These are phyloP conservation scores for Pleomassaria siparia DNA, from an alignment of 2,329 filamentous ascomycete species.

Conservation along the genomic window DNA sequence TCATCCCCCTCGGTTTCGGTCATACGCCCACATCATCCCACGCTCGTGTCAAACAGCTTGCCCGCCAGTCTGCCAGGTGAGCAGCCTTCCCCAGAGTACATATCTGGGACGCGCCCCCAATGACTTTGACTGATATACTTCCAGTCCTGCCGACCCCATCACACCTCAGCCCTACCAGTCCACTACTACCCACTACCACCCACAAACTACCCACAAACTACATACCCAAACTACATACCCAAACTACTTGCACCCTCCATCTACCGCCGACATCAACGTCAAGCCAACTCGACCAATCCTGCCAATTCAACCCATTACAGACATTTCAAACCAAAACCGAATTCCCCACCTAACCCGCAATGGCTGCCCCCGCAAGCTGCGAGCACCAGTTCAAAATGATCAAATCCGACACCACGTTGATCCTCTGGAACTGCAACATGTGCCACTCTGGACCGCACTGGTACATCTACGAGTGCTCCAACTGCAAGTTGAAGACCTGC, in stretches of 20 bases:
- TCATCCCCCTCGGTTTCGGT: conserved; percentile 26
- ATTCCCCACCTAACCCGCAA: no score
- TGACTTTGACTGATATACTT: conserved; percentile 22
- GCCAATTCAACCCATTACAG: conserved; percentile 1
- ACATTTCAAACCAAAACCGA: no score
- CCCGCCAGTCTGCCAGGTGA: conserved; percentile 22
- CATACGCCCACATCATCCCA: conserved; percentile 29
- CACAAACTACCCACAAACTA: background rate
- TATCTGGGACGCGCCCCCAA: conserved; percentile 22
- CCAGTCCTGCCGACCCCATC: conserved; percentile 9
- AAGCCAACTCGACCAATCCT: no score
- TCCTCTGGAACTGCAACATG: conserved; percentile 55
- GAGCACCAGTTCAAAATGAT: conserved; percentile 53
- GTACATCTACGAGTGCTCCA: conserved; percentile 54
- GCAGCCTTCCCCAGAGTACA: conserved; percentile 25
- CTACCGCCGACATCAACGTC: conserved; percentile 2
- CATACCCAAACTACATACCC: conserved; percentile 10
- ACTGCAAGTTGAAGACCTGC: conserved; percentile 56
- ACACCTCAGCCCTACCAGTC: conserved; percentile 12
- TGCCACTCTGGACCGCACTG: conserved; percentile 55
- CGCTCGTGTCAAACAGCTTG: conserved; percentile 26
- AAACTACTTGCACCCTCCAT: conserved; percentile 7
- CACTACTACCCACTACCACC: background rate
- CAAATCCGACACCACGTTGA: conserved; percentile 54
- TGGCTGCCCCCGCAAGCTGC: conserved; percentile 53